Evolutionary conservation across 2,329 filamentous ascomycete genomes (phyloP), one percentile per base, ranked within the genome.

Genomic region (Apiospora marii): DNA sequence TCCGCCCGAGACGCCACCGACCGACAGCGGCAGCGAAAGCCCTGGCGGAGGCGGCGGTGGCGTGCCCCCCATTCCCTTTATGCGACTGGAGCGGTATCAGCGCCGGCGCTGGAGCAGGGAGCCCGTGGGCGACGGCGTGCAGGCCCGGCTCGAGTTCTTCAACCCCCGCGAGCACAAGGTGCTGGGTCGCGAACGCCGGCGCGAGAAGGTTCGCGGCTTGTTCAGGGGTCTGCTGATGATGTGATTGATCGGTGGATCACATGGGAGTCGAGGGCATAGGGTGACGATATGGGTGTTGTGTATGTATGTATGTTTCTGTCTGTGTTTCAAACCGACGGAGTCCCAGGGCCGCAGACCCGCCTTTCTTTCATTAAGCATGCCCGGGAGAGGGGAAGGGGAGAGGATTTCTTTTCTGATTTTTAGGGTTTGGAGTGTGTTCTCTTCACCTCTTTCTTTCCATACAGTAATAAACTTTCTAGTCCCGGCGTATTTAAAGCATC

Each of bases 101-200:
- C 67, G 72, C 14, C 67, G 69, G 27, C 69, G 72, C 8, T 73
- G 72, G 72, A 71, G 27, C 43, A 27, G 64, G 16, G 69, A 61
- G 19, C 22, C 61, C 30, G n/a, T 6, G 14, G 68, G 34, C 10
- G 67, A 71, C 19, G 64, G 64, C 8, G 41, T 73, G 7, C 61
- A 73, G 37, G n/a, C 72, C 3, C 67, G 70, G 43, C 70, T 67
- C 7, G 72, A 73, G 44, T 73, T 73, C 34, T 71, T 71, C n/a
- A 67, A 34, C 10, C 72, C 69, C 4, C 69, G 67, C 12, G 30
- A 69, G 41, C 72, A 73, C 37, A 67, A 43, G 41, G 51, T 70
- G 5, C 37, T 58, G 46, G 44, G 37, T 10, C 44, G 41, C 46
- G 70, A 71, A 30, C 22, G 34, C 13, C 30, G 27, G 24, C 24